Conservation (phyloP, 2,329 filamentous ascomycete species). For the Colletotrichum acutatum region DNA sequence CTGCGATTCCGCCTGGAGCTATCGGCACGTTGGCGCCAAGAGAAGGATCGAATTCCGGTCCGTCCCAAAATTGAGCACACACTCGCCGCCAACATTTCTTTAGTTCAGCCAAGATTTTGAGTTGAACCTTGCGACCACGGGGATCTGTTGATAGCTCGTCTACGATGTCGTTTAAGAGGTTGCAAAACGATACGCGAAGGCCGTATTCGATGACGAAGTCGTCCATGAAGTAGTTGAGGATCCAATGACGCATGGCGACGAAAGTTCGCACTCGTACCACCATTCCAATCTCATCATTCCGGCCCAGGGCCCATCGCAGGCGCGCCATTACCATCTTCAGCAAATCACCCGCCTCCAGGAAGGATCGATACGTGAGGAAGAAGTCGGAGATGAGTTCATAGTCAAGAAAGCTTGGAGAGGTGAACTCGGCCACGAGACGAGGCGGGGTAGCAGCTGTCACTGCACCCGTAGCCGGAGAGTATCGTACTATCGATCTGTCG, state of each 20-base stretch:
- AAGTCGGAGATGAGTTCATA: conserved; percentile 98
- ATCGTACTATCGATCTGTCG: conserved; percentile 83
- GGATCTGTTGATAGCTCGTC: conserved; percentile 62
- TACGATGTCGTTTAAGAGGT: conserved; percentile 77
- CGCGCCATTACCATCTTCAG: conserved; percentile 87
- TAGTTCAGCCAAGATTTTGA: conserved; percentile 92
- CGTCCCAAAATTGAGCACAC: conserved; percentile 90
- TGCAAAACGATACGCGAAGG: conserved; percentile 82
- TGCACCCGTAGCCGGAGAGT: conserved; percentile 74
- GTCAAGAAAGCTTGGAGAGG: conserved; percentile 93
- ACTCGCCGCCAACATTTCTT: conserved; percentile 98
- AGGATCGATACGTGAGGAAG: conserved; percentile 93
- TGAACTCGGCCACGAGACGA: conserved; percentile 94
- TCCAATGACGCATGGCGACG: conserved; percentile 95
- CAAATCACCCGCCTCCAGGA: conserved; percentile 80
- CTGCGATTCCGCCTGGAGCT: conserved; percentile 78
- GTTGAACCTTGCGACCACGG: conserved; percentile 60
- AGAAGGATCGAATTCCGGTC: conserved; percentile 71
- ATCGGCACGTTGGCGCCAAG: conserved; percentile 75
- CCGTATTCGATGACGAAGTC: conserved; percentile 85
- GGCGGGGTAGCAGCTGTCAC: conserved; percentile 92
- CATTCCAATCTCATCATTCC: conserved; percentile 84
- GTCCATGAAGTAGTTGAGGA: conserved; percentile 96
- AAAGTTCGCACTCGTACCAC: conserved; percentile 97
- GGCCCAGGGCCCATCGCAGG: conserved; percentile 85